Conservation (phyloP, 768 basidiomycete genomes). For the Lactarius akahatsu region DNA sequence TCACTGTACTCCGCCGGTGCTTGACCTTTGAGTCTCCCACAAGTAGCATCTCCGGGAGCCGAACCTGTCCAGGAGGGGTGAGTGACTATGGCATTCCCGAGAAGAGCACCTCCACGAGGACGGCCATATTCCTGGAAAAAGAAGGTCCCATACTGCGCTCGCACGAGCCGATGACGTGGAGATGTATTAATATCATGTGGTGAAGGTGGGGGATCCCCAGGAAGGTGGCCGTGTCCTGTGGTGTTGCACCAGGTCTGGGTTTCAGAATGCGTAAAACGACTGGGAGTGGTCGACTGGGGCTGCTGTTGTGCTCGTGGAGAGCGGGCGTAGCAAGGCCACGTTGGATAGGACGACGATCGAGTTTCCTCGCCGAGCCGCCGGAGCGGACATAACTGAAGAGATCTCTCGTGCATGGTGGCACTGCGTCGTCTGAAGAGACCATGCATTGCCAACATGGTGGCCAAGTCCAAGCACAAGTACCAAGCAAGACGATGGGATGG, state of each 20-base stretch:
- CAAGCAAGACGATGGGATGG: no score
- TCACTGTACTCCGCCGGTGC: neutral
- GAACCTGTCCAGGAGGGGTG: neutral
- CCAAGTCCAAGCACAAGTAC: neutral
- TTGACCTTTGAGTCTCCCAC: neutral
- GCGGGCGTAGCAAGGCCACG: neutral
- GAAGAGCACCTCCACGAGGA: neutral
- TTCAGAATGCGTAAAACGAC: neutral
- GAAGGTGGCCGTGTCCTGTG: neutral
- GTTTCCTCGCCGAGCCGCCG: neutral
- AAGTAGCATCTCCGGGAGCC: neutral
- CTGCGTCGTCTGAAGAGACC: neutral
- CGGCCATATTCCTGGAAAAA: neutral
- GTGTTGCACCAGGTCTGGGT: neutral
- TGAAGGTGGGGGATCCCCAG: neutral
- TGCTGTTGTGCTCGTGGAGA: neutral
- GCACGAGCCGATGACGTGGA: neutral
- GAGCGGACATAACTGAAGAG: neutral
- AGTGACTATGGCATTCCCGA: neutral
- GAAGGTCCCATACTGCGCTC: neutral
- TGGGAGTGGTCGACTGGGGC: neutral
- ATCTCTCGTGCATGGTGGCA: neutral
- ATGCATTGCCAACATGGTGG: neutral
- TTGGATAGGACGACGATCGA: neutral
- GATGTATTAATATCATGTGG: neutral